Conservation (phyloP, 768 basidiomycete genomes). For the Austroboletus festivus region DNA sequence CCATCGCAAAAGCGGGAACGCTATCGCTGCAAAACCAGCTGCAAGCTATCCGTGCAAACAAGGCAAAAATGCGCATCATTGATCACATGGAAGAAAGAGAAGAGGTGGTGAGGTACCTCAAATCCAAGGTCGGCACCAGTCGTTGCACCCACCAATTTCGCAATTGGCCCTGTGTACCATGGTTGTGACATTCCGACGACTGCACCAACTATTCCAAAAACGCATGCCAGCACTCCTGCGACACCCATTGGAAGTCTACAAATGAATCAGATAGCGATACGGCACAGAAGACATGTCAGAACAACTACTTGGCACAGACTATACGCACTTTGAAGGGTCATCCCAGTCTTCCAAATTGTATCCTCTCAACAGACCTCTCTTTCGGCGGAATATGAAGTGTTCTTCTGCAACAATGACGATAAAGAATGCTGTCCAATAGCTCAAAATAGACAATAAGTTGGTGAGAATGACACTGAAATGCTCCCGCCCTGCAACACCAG, state of each 20-base stretch:
- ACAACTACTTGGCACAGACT: too few relatives aligned
- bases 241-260: constrained; percentile 45
- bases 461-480: constrained; percentile 42
- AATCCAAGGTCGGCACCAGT: constrained; percentile 58
- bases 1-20: too few relatives aligned
- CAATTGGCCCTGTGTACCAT: constrained; percentile 54
- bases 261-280: not conserved
- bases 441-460: constrained; percentile 43
- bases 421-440: constrained; percentile 49
- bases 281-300: constrained; percentile 12
- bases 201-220: constrained; percentile 46
- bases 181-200: constrained; percentile 52
- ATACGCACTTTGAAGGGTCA: constrained; percentile 26
- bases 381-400: constrained; percentile 44
- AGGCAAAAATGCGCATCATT: too few relatives aligned
- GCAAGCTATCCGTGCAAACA: too few relatives aligned
- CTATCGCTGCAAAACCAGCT: too few relatives aligned
- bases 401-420: constrained; percentile 45
- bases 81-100: too few relatives aligned
- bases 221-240: constrained; percentile 46
- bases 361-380: constrained; percentile 41
- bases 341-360: constrained; percentile 53
- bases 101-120: constrained; percentile 37
- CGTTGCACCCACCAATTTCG: constrained; percentile 38
- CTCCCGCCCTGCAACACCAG: constrained; percentile 41